Percentiles rank a stretch among this genome's conserved stretches.
These are phyloP conservation scores for Codiaeum variegatum DNA, from an alignment of 441 rosid genomes.

Conservation along the genomic window DNA sequence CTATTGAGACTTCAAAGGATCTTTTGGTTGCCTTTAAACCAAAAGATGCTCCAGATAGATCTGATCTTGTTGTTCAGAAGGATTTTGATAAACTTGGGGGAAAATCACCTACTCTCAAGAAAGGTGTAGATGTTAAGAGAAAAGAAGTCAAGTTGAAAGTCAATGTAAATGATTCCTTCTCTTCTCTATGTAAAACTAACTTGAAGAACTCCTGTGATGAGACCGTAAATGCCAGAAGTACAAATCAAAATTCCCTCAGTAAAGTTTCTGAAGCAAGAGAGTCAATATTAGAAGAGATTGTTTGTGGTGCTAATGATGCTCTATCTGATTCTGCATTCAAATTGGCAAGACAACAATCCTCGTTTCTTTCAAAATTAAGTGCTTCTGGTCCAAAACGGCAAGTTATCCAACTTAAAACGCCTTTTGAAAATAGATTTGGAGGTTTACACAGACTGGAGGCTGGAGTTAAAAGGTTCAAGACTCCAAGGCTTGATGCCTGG, in stretches of 20 bases:
- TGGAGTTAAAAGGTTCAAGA: constrained; percentile 75
- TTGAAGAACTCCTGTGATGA: constrained; percentile 34
- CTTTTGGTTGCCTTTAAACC: constrained; percentile 28
- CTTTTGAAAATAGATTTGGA: constrained; percentile 54
- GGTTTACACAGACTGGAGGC: constrained; percentile 50
- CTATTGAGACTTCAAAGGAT: constrained; percentile 34
- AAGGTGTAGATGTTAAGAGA: constrained; percentile 35
- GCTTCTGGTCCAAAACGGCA: constrained; percentile 72
- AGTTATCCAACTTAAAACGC: constrained; percentile 86
- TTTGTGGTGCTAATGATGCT: constrained; percentile 42
- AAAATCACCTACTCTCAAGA: constrained; percentile 28
- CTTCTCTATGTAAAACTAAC: constrained; percentile 32
- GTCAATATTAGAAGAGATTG: constrained; percentile 49
- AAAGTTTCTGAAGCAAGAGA: constrained; percentile 38
- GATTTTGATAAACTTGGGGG: constrained; percentile 30
- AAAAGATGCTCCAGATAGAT: constrained; percentile 32
- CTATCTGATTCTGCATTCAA: constrained; percentile 49
- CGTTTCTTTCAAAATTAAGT: constrained; percentile 43
- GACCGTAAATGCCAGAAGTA: constrained; percentile 28
- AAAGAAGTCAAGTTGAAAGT: constrained; percentile 39
- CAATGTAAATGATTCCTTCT: constrained; percentile 27
- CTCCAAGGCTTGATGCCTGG: constrained; percentile 95
- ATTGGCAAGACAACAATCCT: constrained; percentile 41
- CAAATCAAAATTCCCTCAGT: constrained; percentile 32
- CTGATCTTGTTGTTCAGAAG: constrained; percentile 33